Conservation (phyloP, 179 eudicot species). For the Pouteria campechiana region DNA sequence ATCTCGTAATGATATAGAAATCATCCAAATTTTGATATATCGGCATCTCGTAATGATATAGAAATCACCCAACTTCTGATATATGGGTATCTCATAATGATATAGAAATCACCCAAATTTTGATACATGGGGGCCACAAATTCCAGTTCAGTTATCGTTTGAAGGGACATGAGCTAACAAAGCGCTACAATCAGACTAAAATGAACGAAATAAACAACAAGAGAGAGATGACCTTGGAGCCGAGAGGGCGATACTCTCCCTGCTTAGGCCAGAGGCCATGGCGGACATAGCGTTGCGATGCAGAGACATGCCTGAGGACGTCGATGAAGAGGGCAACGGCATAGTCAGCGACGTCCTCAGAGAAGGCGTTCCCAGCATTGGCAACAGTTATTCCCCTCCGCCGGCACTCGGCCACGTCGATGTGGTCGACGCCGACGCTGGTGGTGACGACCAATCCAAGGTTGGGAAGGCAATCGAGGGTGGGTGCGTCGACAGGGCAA, state of each 20-base stretch:
- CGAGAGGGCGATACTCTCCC: slow-evolving; percentile 34
- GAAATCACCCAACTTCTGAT: too few species aligned
- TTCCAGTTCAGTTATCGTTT: too few species aligned
- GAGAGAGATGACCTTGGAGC: slow-evolving; percentile 27
- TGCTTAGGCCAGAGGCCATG: slow-evolving; percentile 39
- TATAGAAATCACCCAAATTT: too few species aligned
- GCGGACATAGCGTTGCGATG: slow-evolving; percentile 41
- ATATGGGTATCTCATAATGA: too few species aligned
- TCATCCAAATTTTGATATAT: too few species aligned
- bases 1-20: too few species aligned
- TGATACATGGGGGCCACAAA: too few species aligned
- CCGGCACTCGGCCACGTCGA: slow-evolving; percentile 54
- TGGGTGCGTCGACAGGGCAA: slow-evolving; percentile 24
- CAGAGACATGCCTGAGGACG: slow-evolving; percentile 53
- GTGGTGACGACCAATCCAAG: slow-evolving; percentile 36
- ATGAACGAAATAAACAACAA: too few species aligned
- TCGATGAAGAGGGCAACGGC: slow-evolving; percentile 59
- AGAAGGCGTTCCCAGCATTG: slow-evolving; percentile 46
- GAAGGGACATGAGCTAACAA: too few species aligned
- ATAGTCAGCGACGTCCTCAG: slow-evolving; percentile 63
- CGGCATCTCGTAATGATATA: too few species aligned
- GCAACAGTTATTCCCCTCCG: slow-evolving; percentile 48
- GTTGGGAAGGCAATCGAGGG: slow-evolving; percentile 33
- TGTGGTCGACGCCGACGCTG: slow-evolving; percentile 42
- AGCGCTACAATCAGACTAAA: too few species aligned